Evolutionary conservation across 148 eudicot species (phyloP).

Genomic region (Spergularia bocconei): DNA sequence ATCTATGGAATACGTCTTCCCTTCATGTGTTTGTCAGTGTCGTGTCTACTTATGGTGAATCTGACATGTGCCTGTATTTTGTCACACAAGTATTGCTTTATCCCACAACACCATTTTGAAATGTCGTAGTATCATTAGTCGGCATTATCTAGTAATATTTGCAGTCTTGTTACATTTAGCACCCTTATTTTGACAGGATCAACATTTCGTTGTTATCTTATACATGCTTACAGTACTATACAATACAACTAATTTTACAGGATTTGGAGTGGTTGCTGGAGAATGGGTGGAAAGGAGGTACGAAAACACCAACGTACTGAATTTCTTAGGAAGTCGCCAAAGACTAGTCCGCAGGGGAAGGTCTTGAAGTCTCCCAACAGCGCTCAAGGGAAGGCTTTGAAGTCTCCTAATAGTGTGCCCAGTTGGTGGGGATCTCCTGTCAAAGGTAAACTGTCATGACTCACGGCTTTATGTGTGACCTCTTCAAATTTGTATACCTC

Average conservation of each 20-base stretch:
- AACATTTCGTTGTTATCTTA: neutral
- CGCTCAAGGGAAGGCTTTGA: constrained; percentile 9
- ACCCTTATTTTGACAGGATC: neutral
- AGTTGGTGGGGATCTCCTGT: constrained; percentile 32
- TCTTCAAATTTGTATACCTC: too few species aligned
- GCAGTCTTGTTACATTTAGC: neutral
- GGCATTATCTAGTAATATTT: neutral
- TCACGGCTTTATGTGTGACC: neutral
- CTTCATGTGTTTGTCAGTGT: too few species aligned
- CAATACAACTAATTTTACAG: constrained; percentile 7
- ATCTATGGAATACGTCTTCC: too few species aligned
- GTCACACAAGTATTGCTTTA: too few species aligned
- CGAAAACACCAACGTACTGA: constrained; percentile 26
- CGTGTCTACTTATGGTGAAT: too few species aligned
- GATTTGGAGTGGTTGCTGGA: constrained; percentile 18
- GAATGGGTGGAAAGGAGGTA: constrained; percentile 16
- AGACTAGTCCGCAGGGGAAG: constrained; percentile 25
- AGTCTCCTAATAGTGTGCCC: constrained; percentile 19
- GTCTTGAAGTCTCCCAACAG: constrained; percentile 21
- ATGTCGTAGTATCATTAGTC: neutral
- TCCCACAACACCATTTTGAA: too few species aligned
- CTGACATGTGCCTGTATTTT: too few species aligned
- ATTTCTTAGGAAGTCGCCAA: constrained; percentile 30
- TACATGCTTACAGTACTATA: neutral
- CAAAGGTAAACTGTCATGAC: constrained; percentile 18